Evolutionary conservation across 2,329 filamentous ascomycete genomes (phyloP).

Genomic region (Claviceps monticola): DNA sequence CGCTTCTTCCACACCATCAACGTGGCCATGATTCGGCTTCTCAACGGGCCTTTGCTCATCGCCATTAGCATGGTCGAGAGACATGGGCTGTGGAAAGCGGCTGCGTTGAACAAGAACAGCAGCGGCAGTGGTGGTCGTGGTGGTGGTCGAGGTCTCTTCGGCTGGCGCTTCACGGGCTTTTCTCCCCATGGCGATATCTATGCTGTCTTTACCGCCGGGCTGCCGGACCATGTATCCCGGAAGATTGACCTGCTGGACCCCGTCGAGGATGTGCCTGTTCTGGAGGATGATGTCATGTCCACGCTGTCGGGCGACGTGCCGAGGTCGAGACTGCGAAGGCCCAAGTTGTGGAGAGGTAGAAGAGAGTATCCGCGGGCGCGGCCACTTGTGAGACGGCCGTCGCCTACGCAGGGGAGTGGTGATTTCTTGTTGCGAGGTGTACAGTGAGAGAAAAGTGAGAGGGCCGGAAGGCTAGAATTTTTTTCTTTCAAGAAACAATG

Average conservation of each 20-base stretch:
- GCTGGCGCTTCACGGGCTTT: slow-evolving; percentile 32
- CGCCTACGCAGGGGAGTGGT: neutral
- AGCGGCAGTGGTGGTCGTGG: neutral
- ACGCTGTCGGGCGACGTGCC: slow-evolving; percentile 14
- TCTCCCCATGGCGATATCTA: slow-evolving; percentile 47
- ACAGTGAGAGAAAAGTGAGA: neutral
- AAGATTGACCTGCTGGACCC: slow-evolving; percentile 22
- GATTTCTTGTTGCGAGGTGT: neutral
- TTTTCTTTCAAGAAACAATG: too few relatives aligned
- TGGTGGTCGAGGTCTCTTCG: slow-evolving; percentile 7
- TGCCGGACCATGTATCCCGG: slow-evolving; percentile 28
- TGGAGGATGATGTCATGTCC: slow-evolving; percentile 19
- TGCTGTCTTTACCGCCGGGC: slow-evolving; percentile 44
- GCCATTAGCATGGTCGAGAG: slow-evolving; percentile 49
- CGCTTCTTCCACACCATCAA: slow-evolving; percentile 60
- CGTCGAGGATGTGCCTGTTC: slow-evolving; percentile 18
- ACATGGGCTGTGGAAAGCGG: slow-evolving; percentile 27
- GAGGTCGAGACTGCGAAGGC: slow-evolving; percentile 3
- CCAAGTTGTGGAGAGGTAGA: slow-evolving; percentile 3
- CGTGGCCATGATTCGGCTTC: slow-evolving; percentile 45
- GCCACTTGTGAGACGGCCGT: neutral
- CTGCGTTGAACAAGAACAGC: slow-evolving; percentile 3
- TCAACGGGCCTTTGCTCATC: slow-evolving; percentile 51
- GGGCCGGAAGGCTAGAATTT: neutral
- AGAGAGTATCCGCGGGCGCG: slow-evolving; percentile 6